Conservation (phyloP, 371 early-diverging fungal genomes). For the Rhizopus arrhizus region DNA sequence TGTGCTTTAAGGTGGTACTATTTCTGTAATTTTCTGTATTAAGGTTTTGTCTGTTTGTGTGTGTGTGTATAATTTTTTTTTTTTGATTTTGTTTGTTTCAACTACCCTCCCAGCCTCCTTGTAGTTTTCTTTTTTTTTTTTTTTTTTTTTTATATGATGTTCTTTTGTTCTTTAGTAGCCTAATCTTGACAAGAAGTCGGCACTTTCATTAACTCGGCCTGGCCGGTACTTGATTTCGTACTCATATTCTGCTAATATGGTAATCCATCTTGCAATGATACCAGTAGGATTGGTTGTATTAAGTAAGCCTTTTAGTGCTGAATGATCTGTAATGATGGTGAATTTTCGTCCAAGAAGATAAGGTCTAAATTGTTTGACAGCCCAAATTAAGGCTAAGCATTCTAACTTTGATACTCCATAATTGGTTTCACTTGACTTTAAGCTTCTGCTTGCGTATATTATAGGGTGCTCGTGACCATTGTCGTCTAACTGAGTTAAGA, state of each 20-base stretch:
- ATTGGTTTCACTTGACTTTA: background rate
- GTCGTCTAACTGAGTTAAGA: conserved; percentile 1
- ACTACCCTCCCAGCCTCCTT: no score
- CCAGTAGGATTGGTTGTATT: conserved; percentile 1
- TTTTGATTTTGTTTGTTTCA: background rate
- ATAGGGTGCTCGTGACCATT: background rate
- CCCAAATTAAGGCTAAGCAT: conserved; percentile 1
- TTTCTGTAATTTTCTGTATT: no score
- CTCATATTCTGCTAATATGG: conserved; percentile 1
- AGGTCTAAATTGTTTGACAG: background rate
- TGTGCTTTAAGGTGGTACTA: no score
- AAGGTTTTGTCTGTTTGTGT: no score
- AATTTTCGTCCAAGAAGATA: conserved; percentile 1
- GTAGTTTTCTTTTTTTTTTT: no score
- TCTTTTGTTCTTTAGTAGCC: background rate
- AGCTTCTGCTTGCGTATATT: background rate
- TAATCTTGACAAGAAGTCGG: conserved; percentile 1
- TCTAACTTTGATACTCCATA: conserved; percentile 5
- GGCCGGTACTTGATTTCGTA: conserved; percentile 5
- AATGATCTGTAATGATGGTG: background rate
- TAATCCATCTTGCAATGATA: background rate
- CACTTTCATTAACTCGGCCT: background rate
- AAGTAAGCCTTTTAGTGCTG: background rate
- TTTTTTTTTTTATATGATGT: no score
- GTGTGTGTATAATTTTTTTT: no score